These are phyloP conservation scores for Cyathus olla DNA, from an alignment of 1,284 basidiomycete genomes.

Conservation along the genomic window DNA sequence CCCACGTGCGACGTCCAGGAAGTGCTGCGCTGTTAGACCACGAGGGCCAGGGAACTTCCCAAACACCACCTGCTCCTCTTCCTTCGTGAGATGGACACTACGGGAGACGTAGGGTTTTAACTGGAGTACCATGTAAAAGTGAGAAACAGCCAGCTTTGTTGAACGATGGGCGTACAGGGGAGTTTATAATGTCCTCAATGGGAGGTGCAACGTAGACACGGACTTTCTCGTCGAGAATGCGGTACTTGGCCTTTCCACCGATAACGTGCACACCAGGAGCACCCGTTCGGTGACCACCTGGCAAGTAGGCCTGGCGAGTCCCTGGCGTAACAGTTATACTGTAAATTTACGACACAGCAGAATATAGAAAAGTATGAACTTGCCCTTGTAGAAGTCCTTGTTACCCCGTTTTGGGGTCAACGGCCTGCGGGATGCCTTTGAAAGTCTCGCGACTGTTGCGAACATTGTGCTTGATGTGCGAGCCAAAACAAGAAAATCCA, in stretches of 20 bases:
- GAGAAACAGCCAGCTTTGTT: background rate
- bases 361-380: constrained; percentile 16
- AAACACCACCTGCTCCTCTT: constrained; percentile 45
- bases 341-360: background rate
- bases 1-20: constrained; percentile 57
- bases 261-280: constrained; percentile 88
- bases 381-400: constrained; percentile 96
- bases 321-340: constrained; percentile 55
- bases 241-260: constrained; percentile 81
- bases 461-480: constrained; percentile 59
- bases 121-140: constrained; percentile 28
- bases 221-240: constrained; percentile 84
- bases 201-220: constrained; percentile 87
- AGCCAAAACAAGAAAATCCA: no score
- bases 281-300: constrained; percentile 88
- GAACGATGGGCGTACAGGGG: constrained; percentile 59
- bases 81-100: constrained; percentile 42
- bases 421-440: constrained; percentile 84
- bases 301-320: constrained; percentile 84
- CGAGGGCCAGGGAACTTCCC: constrained; percentile 45
- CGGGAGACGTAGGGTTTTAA: constrained; percentile 60
- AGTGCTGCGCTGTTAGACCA: constrained; percentile 52
- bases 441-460: constrained; percentile 72
- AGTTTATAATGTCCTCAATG: constrained; percentile 70
- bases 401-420: constrained; percentile 89